A percentile compares a stretch with the other conserved stretches of the same genome.
Evolutionary conservation across 2,329 filamentous ascomycete genomes (phyloP).

Genomic region (Pestalotiopsis sp.): DNA sequence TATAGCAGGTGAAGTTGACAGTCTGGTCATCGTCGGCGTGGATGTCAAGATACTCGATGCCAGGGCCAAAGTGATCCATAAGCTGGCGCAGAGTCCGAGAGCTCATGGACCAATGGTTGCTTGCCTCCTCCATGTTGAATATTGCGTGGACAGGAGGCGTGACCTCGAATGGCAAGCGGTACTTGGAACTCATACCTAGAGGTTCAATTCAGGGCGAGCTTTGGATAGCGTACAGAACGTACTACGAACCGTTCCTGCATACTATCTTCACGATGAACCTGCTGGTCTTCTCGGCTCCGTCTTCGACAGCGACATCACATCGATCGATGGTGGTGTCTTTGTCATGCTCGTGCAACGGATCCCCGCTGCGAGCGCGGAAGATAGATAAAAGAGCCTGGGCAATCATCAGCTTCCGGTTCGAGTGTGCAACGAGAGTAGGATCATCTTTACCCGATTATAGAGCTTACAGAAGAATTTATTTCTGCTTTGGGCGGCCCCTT

Average conservation of each 20-base stretch:
- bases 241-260: slow-evolving; percentile 64
- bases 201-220: background rate
- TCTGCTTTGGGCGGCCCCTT: slow-evolving; percentile 48
- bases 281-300: slow-evolving; percentile 69
- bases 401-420: slow-evolving; percentile 1
- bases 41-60: slow-evolving; percentile 79
- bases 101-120: slow-evolving; percentile 72
- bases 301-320: slow-evolving; percentile 73
- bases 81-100: slow-evolving; percentile 71
- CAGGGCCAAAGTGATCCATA: slow-evolving; percentile 78
- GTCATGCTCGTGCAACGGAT: slow-evolving; percentile 57
- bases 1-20: slow-evolving; percentile 78
- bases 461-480: slow-evolving; percentile 74
- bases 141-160: slow-evolving; percentile 74
- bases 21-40: slow-evolving; percentile 71
- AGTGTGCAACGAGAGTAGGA: background rate
- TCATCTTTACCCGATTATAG: slow-evolving; percentile 60
- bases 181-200: slow-evolving; percentile 72
- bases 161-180: slow-evolving; percentile 73
- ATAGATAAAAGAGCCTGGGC: slow-evolving; percentile 66
- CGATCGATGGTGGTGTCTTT: slow-evolving; percentile 70
- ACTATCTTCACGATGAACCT: slow-evolving; percentile 73
- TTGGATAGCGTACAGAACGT: background rate
- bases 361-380: slow-evolving; percentile 67
- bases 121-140: slow-evolving; percentile 66